Evolutionary conservation across 805 yeast species (phyloP), one percentile per base, ranked within the genome.

Genomic region (Nakazawaea ernobii): DNA sequence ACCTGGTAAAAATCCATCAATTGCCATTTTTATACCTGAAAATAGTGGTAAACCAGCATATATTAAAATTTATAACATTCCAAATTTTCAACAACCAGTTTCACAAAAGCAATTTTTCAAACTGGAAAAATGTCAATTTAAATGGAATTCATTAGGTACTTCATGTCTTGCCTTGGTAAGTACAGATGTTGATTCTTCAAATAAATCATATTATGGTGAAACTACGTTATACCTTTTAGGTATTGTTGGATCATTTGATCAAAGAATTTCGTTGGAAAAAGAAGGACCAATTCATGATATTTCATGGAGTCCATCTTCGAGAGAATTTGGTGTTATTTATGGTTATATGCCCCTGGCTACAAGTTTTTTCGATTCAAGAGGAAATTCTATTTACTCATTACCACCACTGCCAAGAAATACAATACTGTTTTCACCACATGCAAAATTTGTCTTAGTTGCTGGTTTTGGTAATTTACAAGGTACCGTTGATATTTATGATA

Each of bases 391-490:
- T 54, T 86, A 84, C 63, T 78, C 89, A 1, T 74, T 94, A 59
- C 92, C 96, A 20, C 83, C 86, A 35, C 86, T 87, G 40, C 84
- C 97, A 46, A 83, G 94, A 63, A 94, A 94, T 68, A 88, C 97
- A 29, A 80, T 94, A 55, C 67, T 84, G 53, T 94, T 87, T 66
- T 90, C 98, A 8, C 99, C 99, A 6, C 95, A 91, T 60, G 97
- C 95, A 35, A 80, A 87, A 57, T 92, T 81, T 59, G 83, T 95
- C 43, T 72, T 94, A 51, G 92, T 91, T 52, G 98, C 97, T 8
- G 99, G 99, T 3, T 94, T 94, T 67, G 99, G 99, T 58, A 94
- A 94, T 67, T 77, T 94, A 63, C 97, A 92, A 70, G 99, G 99
- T 52, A 81, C 91, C 13, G 95, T 94, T 49, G 98, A 95, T 63